Percentiles rank a stretch among this genome's conserved stretches.
Evolutionary conservation across 169 alveolate genomes (phyloP).

Genomic region (Miamiensis avidus): DNA sequence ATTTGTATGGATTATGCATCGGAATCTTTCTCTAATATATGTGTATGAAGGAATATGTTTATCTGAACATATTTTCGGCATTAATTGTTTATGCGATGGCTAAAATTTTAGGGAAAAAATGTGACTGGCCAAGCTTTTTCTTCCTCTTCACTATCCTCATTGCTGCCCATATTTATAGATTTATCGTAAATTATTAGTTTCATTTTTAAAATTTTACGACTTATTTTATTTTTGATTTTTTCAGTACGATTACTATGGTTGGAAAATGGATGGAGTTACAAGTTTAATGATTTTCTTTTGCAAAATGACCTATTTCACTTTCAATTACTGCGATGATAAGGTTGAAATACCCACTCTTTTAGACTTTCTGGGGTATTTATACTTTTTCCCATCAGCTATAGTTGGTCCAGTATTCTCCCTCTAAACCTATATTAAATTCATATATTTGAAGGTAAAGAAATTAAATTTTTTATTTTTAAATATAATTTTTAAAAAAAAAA

Average conservation of each 20-base stretch:
- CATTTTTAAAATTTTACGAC: no score
- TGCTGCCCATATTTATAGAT: constrained; percentile 12
- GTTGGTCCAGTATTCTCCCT: constrained; percentile 28
- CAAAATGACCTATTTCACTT: constrained; percentile 20
- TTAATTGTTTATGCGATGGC: constrained; percentile 2
- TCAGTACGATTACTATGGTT: constrained; percentile 3
- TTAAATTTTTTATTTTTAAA: no score
- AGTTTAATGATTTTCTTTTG: constrained; percentile 11
- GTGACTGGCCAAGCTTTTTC: constrained; percentile 4
- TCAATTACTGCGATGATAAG: not conserved
- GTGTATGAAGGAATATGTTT: constrained; percentile 19
- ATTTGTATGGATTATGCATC: not conserved
- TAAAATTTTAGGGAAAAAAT: constrained; percentile 3
- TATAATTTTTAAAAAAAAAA: no score
- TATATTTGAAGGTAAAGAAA: not conserved
- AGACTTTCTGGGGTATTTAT: constrained; percentile 28
- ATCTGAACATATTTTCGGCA: not conserved
- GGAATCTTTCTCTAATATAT: constrained; percentile 7
- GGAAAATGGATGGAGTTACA: constrained; percentile 9
- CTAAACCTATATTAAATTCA: constrained; percentile 1
- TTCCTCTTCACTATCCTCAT: constrained; percentile 1
- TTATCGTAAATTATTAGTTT: not conserved
- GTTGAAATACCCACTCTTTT: constrained; percentile 6
- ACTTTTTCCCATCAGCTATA: constrained; percentile 29
- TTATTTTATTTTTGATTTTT: no score